phyloP scores from a whole-genome alignment of 352 stramenopile species.

The Pythium guiyangense region DNA sequence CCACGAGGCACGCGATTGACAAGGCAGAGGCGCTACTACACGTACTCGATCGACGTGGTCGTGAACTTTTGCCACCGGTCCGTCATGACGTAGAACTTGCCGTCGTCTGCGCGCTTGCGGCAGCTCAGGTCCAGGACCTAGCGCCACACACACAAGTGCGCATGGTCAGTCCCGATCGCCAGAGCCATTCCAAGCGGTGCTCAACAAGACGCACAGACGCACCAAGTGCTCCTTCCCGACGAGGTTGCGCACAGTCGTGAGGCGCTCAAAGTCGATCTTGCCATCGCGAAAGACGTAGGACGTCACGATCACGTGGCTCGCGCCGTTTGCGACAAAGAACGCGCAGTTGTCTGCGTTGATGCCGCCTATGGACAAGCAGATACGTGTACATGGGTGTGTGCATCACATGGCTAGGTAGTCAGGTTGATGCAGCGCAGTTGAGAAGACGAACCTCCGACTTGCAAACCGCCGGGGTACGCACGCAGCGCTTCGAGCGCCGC shows the following conservation, averaged over 20 bases:
- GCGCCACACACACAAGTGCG: not conserved
- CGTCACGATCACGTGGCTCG: constrained; percentile 98
- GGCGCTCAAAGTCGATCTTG: constrained; percentile 81
- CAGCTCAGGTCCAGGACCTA: constrained; percentile 96
- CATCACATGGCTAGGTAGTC: no score
- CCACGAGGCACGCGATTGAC: no score
- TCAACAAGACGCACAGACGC: not conserved
- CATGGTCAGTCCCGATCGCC: not conserved
- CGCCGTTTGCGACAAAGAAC: constrained; percentile 93
- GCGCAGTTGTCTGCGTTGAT: constrained; percentile 93
- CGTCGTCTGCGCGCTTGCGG: constrained; percentile 82
- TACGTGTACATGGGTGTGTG: no score
- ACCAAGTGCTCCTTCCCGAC: constrained; percentile 80
- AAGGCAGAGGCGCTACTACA: not conserved
- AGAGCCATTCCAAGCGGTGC: no score
- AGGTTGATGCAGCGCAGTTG: not conserved
- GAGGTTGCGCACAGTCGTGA: constrained; percentile 60
- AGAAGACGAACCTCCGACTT: constrained; percentile 87
- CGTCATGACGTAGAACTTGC: constrained; percentile 94
- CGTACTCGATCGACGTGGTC: constrained; percentile 85
- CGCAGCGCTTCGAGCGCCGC: constrained; percentile 83
- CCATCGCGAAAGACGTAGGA: constrained; percentile 95
- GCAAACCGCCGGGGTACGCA: constrained; percentile 90
- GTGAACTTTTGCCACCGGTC: constrained; percentile 98
- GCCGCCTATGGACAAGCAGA: constrained; percentile 21